phyloP scores from a whole-genome alignment of 31 red algal species.

The Porphyra umbilicalis region DNA sequence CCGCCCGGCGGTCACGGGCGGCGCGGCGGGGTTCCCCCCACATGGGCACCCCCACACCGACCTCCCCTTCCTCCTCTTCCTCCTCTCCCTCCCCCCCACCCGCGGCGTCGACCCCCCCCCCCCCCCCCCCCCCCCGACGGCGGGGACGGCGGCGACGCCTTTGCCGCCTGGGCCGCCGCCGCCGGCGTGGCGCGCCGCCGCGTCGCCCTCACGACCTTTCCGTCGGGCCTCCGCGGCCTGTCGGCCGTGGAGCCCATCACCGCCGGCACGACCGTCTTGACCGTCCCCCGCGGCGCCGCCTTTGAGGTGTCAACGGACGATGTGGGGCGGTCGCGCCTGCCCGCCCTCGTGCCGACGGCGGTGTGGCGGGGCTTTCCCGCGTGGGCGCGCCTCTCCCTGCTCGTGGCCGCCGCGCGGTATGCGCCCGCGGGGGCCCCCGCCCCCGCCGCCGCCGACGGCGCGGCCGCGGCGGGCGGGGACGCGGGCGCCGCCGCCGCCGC shows the following conservation, averaged over 20 bases:
- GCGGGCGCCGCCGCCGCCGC: slow-evolving; percentile 27
- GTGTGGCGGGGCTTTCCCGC: slow-evolving; percentile 55
- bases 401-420: slow-evolving; percentile 17
- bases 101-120: background rate
- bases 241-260: slow-evolving; percentile 14
- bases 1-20: too few relatives aligned
- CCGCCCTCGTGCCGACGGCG: slow-evolving; percentile 12
- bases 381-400: slow-evolving; percentile 60
- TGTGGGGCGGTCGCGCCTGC: slow-evolving; percentile 16
- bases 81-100: background rate
- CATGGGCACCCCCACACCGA: background rate
- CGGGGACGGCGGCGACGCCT: background rate
- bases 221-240: slow-evolving; percentile 27
- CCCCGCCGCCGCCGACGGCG: slow-evolving; percentile 1
- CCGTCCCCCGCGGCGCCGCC: slow-evolving; percentile 22
- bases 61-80: background rate
- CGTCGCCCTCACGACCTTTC: slow-evolving; percentile 5
- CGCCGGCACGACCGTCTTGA: slow-evolving; percentile 24
- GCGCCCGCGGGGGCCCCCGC: background rate
- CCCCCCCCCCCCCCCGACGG: background rate
- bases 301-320: slow-evolving; percentile 53
- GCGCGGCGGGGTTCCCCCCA: too few relatives aligned
- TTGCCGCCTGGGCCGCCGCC: slow-evolving; percentile 18
- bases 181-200: slow-evolving; percentile 8
- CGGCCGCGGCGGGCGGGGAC: background rate